phyloP scores from a whole-genome alignment of 2,329 filamentous ascomycete species.

The Cryoendolithus antarcticus region DNA sequence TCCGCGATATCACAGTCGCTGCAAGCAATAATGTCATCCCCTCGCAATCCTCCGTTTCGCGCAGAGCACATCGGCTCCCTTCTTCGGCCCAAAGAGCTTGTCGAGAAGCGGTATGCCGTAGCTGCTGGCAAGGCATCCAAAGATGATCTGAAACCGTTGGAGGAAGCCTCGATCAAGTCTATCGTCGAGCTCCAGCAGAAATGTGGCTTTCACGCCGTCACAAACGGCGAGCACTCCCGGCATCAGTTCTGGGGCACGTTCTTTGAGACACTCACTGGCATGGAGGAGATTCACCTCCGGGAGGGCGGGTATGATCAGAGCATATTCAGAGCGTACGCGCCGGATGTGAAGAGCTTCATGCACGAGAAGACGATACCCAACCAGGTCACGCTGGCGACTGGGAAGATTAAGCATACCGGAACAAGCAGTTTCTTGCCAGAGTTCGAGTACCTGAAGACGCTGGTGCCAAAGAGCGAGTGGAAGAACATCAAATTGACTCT shows the following conservation, averaged over 20 bases:
- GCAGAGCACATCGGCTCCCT: slow-evolving; percentile 63
- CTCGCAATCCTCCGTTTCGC: slow-evolving; percentile 48
- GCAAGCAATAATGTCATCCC: slow-evolving; percentile 17
- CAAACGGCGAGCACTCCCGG: slow-evolving; percentile 22
- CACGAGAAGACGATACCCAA: slow-evolving; percentile 45
- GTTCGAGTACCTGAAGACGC: slow-evolving; percentile 46
- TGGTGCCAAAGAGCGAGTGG: slow-evolving; percentile 48
- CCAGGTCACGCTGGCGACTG: slow-evolving; percentile 43
- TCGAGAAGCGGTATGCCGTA: slow-evolving; percentile 44
- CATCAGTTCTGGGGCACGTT: slow-evolving; percentile 22
- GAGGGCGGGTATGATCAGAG: slow-evolving; percentile 26
- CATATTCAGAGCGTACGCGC: slow-evolving; percentile 47
- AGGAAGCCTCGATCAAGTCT: slow-evolving; percentile 21
- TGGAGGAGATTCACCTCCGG: slow-evolving; percentile 35
- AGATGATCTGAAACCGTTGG: slow-evolving; percentile 17
- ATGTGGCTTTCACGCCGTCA: slow-evolving; percentile 20
- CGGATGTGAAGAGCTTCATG: slow-evolving; percentile 50
- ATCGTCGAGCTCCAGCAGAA: slow-evolving; percentile 22
- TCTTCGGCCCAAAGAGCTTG: slow-evolving; percentile 50
- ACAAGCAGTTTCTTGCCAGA: slow-evolving; percentile 44
- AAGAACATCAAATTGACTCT: slow-evolving; percentile 39
- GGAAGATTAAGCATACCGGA: slow-evolving; percentile 46
- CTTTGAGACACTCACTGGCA: slow-evolving; percentile 27
- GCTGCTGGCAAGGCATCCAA: slow-evolving; percentile 18
- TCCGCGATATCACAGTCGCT: no score